Conservation (phyloP, 2,329 filamentous ascomycete genomes). For the Calonectria hongkongensis region DNA sequence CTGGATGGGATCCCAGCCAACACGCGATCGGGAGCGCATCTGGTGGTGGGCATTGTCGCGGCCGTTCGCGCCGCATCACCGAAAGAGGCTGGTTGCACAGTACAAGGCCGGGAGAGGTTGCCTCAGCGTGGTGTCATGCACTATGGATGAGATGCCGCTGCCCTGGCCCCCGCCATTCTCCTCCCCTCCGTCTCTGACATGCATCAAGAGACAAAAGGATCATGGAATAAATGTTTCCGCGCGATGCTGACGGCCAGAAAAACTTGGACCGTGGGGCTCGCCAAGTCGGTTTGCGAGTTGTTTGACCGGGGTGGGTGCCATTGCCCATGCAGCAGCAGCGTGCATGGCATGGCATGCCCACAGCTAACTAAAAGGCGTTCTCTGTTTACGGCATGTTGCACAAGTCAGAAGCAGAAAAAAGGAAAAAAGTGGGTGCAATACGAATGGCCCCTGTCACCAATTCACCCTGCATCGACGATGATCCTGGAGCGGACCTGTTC, state of each 20-base stretch:
- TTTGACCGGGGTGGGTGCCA: conserved; percentile 25
- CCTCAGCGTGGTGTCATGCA: conserved; percentile 34
- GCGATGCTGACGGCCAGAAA: conserved; percentile 28
- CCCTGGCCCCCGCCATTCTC: conserved; percentile 12
- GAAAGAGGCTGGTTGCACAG: conserved; percentile 37
- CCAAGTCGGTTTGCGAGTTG: conserved; percentile 32
- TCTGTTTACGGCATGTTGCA: conserved; percentile 36
- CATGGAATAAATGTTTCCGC: conserved; percentile 27
- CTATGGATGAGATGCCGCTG: conserved; percentile 19
- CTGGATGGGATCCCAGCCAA: conserved; percentile 30
- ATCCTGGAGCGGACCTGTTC: conserved; percentile 15
- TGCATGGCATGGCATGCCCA: conserved; percentile 32
- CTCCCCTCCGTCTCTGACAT: conserved; percentile 30
- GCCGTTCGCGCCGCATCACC: conserved; percentile 32
- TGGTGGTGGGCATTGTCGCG: conserved; percentile 7
- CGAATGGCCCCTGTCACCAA: conserved; percentile 41
- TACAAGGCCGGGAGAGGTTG: conserved; percentile 21
- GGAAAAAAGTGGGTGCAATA: conserved; percentile 43
- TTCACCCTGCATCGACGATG: conserved; percentile 40
- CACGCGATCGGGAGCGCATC: conserved; percentile 27
- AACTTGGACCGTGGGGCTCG: conserved; percentile 10
- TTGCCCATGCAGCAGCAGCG: conserved; percentile 33
- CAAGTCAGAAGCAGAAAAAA: conserved; percentile 27
- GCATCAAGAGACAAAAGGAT: conserved; percentile 30
- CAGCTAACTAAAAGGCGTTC: conserved; percentile 28